These are phyloP conservation scores for Musa troglodytarum DNA, from an alignment of 176 grass and related monocot species.

Conservation along the genomic window DNA sequence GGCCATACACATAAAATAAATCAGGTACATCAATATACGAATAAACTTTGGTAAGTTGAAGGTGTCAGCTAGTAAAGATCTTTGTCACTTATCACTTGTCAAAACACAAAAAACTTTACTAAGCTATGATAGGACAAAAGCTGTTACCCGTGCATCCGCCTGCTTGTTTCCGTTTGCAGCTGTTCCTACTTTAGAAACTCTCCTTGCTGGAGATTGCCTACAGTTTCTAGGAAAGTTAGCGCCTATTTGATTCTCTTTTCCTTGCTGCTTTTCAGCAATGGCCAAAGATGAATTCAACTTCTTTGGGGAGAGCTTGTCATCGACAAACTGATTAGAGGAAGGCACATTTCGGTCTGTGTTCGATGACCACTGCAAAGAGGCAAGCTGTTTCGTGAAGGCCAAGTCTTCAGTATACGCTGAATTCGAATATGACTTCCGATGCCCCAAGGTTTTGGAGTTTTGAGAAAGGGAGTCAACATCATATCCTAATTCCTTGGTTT, in stretches of 20 bases:
- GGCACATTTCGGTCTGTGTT: slow-evolving; percentile 26
- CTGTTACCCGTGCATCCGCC: slow-evolving; percentile 31
- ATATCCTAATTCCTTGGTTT: slow-evolving; percentile 13
- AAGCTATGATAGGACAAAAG: not conserved
- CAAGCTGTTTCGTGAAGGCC: not conserved
- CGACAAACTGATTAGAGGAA: slow-evolving; percentile 16
- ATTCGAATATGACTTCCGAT: slow-evolving; percentile 1
- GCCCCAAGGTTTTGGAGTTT: slow-evolving; percentile 17
- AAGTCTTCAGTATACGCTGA: no score
- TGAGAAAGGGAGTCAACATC: slow-evolving; percentile 5
- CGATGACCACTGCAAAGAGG: slow-evolving; percentile 1
- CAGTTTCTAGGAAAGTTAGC: slow-evolving; percentile 27
- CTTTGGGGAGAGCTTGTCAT: slow-evolving; percentile 30
- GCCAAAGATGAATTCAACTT: slow-evolving; percentile 14
- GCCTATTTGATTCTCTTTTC: slow-evolving; percentile 83
- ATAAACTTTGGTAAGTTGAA: no score
- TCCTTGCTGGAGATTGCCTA: slow-evolving; percentile 39
- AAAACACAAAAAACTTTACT: no score
- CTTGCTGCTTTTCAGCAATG: slow-evolving; percentile 23
- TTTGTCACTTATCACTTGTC: no score
- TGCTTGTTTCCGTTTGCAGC: slow-evolving; percentile 31
- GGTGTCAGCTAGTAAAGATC: no score
- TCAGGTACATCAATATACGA: not conserved
- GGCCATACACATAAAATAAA: not conserved
- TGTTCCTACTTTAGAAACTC: slow-evolving; percentile 34